Conservation (phyloP, 768 basidiomycete species). For the Leccinum ochraceum region DNA sequence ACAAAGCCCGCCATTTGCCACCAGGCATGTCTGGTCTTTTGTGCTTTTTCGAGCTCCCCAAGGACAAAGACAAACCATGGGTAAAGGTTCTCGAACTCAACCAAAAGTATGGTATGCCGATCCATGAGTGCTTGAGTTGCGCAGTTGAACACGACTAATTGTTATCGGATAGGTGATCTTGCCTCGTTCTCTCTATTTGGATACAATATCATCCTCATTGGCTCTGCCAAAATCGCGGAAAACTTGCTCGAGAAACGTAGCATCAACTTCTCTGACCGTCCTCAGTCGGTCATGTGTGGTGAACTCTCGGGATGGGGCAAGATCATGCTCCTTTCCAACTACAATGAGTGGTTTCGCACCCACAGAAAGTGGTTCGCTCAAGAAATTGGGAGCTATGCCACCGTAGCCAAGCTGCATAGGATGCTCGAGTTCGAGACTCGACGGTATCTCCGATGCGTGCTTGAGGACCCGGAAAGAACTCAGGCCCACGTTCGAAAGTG, state of each 20-base stretch:
- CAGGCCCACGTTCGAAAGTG: neutral
- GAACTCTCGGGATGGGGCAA: too few relatives aligned
- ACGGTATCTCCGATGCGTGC: constrained; percentile 10
- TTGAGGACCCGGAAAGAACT: constrained; percentile 8
- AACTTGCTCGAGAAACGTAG: constrained; percentile 50
- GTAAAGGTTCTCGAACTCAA: constrained; percentile 12
- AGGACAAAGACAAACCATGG: constrained; percentile 5
- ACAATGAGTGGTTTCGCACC: too few relatives aligned
- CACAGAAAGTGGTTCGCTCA: too few relatives aligned
- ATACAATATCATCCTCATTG: constrained; percentile 44
- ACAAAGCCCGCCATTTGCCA: constrained; percentile 9
- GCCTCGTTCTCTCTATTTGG: constrained; percentile 13
- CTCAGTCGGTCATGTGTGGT: too few relatives aligned
- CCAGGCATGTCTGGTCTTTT: constrained; percentile 18
- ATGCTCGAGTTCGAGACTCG: constrained; percentile 21
- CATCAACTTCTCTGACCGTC: neutral
- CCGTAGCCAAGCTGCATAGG: too few relatives aligned
- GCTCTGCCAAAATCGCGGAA: constrained; percentile 40
- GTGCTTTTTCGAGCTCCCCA: constrained; percentile 12
- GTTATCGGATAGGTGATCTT: constrained; percentile 13
- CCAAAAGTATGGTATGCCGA: constrained; percentile 6
- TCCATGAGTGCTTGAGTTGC: neutral
- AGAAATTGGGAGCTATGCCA: too few relatives aligned
- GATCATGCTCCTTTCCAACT: too few relatives aligned
- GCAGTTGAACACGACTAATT: neutral